phyloP scores from a whole-genome alignment of 371 early-diverging fungal genomes.

The Circinella minor region DNA sequence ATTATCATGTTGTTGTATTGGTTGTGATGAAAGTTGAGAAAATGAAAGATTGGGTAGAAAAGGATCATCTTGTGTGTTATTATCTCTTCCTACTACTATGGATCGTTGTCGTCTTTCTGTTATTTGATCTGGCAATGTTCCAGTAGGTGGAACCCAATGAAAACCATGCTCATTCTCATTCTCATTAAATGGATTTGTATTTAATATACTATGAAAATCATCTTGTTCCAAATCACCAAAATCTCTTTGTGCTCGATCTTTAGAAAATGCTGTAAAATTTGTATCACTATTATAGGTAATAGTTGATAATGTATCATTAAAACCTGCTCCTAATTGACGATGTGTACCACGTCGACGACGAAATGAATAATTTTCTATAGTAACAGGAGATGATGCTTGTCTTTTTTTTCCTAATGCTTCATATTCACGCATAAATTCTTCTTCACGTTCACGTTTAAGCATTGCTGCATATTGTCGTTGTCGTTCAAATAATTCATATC shows the following conservation, averaged over 20 bases:
- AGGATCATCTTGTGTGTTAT: too few relatives aligned
- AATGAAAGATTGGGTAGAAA: too few relatives aligned
- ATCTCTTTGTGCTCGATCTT: not conserved
- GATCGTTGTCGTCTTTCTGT: too few relatives aligned
- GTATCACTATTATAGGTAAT: conserved; percentile 19
- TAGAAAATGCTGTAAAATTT: conserved; percentile 15
- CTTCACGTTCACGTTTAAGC: not conserved
- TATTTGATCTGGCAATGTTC: too few relatives aligned
- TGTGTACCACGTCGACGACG: conserved; percentile 16
- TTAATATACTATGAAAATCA: too few relatives aligned
- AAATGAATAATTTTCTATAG: conserved; percentile 6
- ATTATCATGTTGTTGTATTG: not conserved
- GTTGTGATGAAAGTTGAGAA: not conserved
- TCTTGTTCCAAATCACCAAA: not conserved
- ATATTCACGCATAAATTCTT: not conserved
- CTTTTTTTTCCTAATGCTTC: not conserved
- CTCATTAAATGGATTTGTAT: too few relatives aligned
- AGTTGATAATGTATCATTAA: conserved; percentile 8
- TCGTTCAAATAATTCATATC: not conserved
- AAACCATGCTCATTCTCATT: too few relatives aligned
- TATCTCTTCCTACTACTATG: too few relatives aligned
- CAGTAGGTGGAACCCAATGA: too few relatives aligned
- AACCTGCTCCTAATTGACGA: not conserved
- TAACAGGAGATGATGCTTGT: not conserved
- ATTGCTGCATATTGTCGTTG: too few relatives aligned